Evolutionary conservation across 2,329 filamentous ascomycete species (phyloP), one percentile per base, ranked within the genome.

Genomic region (Parastagonospora nodorum): DNA sequence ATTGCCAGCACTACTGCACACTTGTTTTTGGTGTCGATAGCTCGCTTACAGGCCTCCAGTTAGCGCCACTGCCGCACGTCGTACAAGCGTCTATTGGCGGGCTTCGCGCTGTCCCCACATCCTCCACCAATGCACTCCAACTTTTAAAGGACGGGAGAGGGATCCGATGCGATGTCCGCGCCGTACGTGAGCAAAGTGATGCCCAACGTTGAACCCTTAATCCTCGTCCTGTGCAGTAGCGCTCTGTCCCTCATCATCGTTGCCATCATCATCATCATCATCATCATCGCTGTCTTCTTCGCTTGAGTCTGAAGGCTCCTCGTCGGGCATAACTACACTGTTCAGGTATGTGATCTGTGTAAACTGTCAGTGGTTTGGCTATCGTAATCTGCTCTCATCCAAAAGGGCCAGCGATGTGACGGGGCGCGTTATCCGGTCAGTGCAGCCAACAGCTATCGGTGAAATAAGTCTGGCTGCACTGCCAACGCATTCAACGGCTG

Each of bases 331-430:
- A 35, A 80, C 77, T 27, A 80, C 74, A 45, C 73, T 75, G 67
- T 81, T 81, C 36, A 80, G 67, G 60, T 80, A 79, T 8, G 75
- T 78, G 60, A 80, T 76, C 78, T 81, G 70, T 61, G 54, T 41
- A 45, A 32, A 33, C 35, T 39, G 58, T 71, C 68, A 71, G 64
- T 57, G 41, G 42, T 40, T 44, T 50, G 44, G 33, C 49, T 50
- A 51, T 48, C 31, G 28, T 29, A 52, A 56, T 53, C 35, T 51
- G 44, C 50, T 39, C 48, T 40, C 40, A 36, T 35, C 40, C 41
- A 46, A 39, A 33, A 35, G 28, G 43, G 48, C 53, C 53, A 51
- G 46, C 48, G 48, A 51, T 27, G 45, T 38, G 46, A 44, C 16
- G 43, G 51, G 51, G 43, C 43, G 49, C 48, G 45, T 52, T 45